Conservation (phyloP, 169 alveolate species). For the Theileria luwenshuni region DNA sequence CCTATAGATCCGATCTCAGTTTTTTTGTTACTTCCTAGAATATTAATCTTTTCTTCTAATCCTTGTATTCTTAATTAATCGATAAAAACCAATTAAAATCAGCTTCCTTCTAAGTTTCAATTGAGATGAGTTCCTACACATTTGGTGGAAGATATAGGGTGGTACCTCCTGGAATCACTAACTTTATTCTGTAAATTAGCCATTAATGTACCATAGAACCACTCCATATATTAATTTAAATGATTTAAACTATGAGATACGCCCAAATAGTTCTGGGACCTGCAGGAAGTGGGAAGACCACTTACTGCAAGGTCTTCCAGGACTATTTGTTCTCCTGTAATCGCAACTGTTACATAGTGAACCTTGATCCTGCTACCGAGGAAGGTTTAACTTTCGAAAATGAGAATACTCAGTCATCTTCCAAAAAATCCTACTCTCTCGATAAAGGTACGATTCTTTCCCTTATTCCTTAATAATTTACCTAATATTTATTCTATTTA, state of each 20-base stretch:
- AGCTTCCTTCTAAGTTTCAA: background rate
- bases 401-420: slow-evolving; percentile 45
- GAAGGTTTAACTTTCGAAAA: slow-evolving; percentile 68
- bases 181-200: slow-evolving; percentile 5
- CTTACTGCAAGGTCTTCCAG: slow-evolving; percentile 91
- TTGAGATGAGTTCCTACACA: background rate
- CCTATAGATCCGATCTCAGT: too few relatives aligned
- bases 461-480: background rate
- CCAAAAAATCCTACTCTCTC: slow-evolving; percentile 3
- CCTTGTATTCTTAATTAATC: slow-evolving; percentile 13
- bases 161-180: too few relatives aligned
- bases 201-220: too few relatives aligned
- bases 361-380: slow-evolving; percentile 98
- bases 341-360: slow-evolving; percentile 89
- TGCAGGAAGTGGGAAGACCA: slow-evolving; percentile 98
- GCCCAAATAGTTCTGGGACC: slow-evolving; percentile 97
- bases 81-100: background rate
- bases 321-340: slow-evolving; percentile 87
- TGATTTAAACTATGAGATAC: slow-evolving; percentile 73
- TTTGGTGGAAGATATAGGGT: too few relatives aligned
- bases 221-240: background rate
- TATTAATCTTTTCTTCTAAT: background rate
- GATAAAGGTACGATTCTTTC: background rate
- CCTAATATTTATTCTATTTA: background rate
- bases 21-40: too few relatives aligned